These are phyloP conservation scores for Ambrosiella xylebori DNA, from an alignment of 2,329 filamentous ascomycete genomes.

Conservation along the genomic window DNA sequence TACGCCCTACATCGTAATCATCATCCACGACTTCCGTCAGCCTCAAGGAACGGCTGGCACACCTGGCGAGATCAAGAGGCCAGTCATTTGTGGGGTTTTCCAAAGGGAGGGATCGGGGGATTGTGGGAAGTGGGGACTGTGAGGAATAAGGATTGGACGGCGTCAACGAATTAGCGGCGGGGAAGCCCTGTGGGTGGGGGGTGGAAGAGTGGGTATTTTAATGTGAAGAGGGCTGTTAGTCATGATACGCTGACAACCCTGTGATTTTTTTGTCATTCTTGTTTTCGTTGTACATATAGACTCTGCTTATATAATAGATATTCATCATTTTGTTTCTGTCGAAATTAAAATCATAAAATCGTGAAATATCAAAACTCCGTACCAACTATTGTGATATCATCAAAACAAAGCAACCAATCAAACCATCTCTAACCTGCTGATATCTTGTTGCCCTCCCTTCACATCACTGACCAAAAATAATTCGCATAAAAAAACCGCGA, in stretches of 20 bases:
- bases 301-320: neutral
- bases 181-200: neutral
- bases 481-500: slow-evolving; percentile 85
- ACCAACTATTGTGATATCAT: slow-evolving; percentile 5
- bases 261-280: neutral
- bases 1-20: neutral
- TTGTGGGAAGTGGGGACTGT: slow-evolving; percentile 3
- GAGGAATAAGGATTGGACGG: slow-evolving; percentile 5
- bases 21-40: neutral
- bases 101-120: slow-evolving; percentile 10
- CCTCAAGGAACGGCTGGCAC: neutral
- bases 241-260: slow-evolving; percentile 7
- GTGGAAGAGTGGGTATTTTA: slow-evolving; percentile 2
- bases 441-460: slow-evolving; percentile 3
- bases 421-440: neutral
- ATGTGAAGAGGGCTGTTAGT: slow-evolving; percentile 4
- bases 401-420: neutral
- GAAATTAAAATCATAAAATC: neutral
- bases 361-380: neutral
- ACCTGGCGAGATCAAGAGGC: neutral
- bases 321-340: neutral
- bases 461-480: slow-evolving; percentile 87
- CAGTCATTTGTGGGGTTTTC: slow-evolving; percentile 12
- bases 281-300: neutral
- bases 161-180: neutral